Base-by-base conservation (phyloP, 371 early-diverging fungal species). In the Agmasoma carcini region DNA sequence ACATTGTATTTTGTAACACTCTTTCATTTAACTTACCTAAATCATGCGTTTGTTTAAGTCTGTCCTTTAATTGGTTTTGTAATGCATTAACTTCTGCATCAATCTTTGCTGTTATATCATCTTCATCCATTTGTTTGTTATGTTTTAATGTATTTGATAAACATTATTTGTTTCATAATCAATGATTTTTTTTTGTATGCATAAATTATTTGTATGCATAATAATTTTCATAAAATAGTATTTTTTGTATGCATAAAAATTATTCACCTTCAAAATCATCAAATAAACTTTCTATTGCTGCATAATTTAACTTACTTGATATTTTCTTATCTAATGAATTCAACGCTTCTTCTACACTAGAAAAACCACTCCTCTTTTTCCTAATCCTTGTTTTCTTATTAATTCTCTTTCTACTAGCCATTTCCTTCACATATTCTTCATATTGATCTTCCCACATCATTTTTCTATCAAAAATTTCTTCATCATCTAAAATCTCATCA, bases 361-460 rank as follows among this genome's bases (percentile, higher is more conserved):
- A 46, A 43, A 41, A 62, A 29, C 51, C 55, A 44, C 55, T 39
- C 11, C 34, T 60, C 20, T 41, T 66, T 58, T 63, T 60, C 49
- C 52, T 65, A 45, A 39, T 59, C 40, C 49, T 63, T 31, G 40
- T 61, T n/a, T 33, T 50, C 20, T 48, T 44, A 14, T 37, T 33
- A 22, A 50, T 54, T 39, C 52, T 65, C 36, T 31, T 31, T 22
- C 55, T 63, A 20, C 40, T 54, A 37, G 59, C 66, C 26, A 33
- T 48, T 59, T 70, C 67, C 34, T 56, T 55, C 51, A 72, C 50
- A 52, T 55, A 75, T 31, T 69, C 70, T 30, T 61, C 75, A 61
- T 75, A 70, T 70, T 70, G 69, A 14, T 60, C 65, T 15, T 72
- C 62, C 75, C 75, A 75, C 0, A 75, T 54, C 27, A 26, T 54